Conservation (phyloP, 768 basidiomycete species). For the Psilocybe tampanensis region DNA sequence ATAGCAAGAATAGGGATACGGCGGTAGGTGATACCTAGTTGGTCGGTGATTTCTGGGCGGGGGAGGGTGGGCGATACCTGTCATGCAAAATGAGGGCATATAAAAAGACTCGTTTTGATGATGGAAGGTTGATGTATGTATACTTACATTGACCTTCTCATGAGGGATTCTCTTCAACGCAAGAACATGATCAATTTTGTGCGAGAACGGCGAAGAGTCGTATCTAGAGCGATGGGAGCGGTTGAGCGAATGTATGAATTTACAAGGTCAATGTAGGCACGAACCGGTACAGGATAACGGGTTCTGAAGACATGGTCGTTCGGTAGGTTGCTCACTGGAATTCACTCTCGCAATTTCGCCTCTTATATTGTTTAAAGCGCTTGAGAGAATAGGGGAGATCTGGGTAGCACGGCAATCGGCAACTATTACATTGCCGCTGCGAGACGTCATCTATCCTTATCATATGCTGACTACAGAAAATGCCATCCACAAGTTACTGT, state of each 20-base stretch:
- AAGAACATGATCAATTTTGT: slow-evolving; percentile 54
- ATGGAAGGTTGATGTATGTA: neutral
- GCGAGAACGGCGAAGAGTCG: slow-evolving; percentile 51
- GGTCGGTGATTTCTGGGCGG: slow-evolving; percentile 56
- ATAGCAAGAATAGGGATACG: slow-evolving; percentile 62
- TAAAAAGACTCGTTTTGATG: neutral
- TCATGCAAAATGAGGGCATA: neutral
- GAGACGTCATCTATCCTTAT: no score
- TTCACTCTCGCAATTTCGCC: neutral
- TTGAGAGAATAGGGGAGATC: neutral
- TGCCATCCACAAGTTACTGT: no score
- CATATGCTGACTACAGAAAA: no score
- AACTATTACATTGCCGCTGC: neutral
- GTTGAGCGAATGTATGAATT: neutral
- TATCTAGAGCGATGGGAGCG: slow-evolving; percentile 36
- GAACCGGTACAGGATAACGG: slow-evolving; percentile 51
- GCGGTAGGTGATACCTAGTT: slow-evolving; percentile 56
- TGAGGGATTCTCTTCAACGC: slow-evolving; percentile 52
- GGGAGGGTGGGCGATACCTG: slow-evolving; percentile 53
- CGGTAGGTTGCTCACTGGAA: neutral
- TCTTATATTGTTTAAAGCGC: neutral
- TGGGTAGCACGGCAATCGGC: neutral
- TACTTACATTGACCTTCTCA: slow-evolving; percentile 46
- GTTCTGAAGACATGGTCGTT: slow-evolving; percentile 6
- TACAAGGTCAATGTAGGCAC: slow-evolving; percentile 9